Evolutionary conservation across 768 basidiomycete genomes (phyloP), one percentile per base, ranked within the genome.

Genomic region (Arthromyces matolae): DNA sequence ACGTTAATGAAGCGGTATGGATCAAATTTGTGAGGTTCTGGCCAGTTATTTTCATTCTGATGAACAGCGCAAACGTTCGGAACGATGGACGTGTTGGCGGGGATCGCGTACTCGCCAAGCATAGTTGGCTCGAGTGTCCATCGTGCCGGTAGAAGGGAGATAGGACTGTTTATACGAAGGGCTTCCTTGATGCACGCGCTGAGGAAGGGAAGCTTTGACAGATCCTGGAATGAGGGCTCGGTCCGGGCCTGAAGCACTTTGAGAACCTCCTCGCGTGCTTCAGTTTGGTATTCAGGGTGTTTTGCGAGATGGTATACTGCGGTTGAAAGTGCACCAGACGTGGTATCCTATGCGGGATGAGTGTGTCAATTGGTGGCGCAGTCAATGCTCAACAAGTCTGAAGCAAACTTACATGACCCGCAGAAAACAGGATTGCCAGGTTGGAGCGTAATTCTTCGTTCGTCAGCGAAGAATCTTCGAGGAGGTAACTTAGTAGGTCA

Each of bases 151-250:
- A 64, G 55, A 36, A 60, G 56, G 19, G 62, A 61, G 50, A 66
- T 62, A 9, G 67, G 64, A 24, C 54, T 56, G 50, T 65, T 63
- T 38, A 65, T 66, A 13, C 71, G 70, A 9, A 73, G 49, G 4
- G 71, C 58, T 58, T 72, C 71, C 44, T 66, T 63, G 43, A 72
- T 67, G 56, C 69, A 70, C 4, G 72, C 71, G 42, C 60, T 58
- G 10, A 70, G 53, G 54, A 63, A 70, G 8, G 60, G 61, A 37
- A 69, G 52, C 32, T 51, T 49, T 8, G 54, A 47, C 36, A 66
- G 58, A 37, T 68, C 61, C 28, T 57, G 60, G 2, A 65, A 42
- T 1, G 60, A 58, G 22, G 68, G 67, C 24, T 73, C 64, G 4
- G 60, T 47, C 7, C 57, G 55, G 16, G 47, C 44, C 2, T 61